Evolutionary conservation across 129 eudicot species (phyloP).

Genomic region (Artemisia tridentata): DNA sequence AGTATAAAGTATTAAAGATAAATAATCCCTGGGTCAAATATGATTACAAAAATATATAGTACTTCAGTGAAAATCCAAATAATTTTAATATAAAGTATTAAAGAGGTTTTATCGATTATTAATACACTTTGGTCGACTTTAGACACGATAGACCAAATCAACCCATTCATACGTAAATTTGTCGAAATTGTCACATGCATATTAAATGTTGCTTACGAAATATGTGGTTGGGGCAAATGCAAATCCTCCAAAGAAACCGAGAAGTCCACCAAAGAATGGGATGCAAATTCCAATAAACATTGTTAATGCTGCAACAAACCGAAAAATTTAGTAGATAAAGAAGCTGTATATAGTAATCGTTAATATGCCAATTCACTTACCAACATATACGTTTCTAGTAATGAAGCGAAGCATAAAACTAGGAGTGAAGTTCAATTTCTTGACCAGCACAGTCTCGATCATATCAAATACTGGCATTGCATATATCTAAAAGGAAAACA

Average conservation of each 20-base stretch:
- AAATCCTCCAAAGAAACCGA: conserved; percentile 72
- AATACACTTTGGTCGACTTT: not conserved
- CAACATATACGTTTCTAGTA: conserved; percentile 59
- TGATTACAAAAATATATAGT: no score
- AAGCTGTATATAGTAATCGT: not conserved
- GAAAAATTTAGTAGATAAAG: not conserved
- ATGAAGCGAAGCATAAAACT: conserved; percentile 49
- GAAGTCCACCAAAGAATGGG: conserved; percentile 71
- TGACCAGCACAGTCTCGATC: conserved; percentile 68
- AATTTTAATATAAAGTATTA: no score
- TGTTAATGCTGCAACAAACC: conserved; percentile 47
- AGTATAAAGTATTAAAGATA: no score
- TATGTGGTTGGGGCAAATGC: conserved; percentile 74
- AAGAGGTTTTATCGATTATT: not conserved
- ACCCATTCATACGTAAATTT: not conserved
- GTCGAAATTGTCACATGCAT: not conserved
- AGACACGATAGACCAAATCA: not conserved
- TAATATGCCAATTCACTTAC: conserved; percentile 30
- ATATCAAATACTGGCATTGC: conserved; percentile 90
- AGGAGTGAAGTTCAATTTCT: conserved; percentile 56
- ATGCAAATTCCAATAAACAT: conserved; percentile 54
- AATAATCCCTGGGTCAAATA: no score
- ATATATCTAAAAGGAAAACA: conserved; percentile 41
- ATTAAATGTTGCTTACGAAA: conserved; percentile 41
- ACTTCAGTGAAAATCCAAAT: no score